Percentiles rank a stretch among this genome's conserved stretches.
phyloP scores from a whole-genome alignment of 2,329 filamentous ascomycete species.

The Fusarium sp. region DNA sequence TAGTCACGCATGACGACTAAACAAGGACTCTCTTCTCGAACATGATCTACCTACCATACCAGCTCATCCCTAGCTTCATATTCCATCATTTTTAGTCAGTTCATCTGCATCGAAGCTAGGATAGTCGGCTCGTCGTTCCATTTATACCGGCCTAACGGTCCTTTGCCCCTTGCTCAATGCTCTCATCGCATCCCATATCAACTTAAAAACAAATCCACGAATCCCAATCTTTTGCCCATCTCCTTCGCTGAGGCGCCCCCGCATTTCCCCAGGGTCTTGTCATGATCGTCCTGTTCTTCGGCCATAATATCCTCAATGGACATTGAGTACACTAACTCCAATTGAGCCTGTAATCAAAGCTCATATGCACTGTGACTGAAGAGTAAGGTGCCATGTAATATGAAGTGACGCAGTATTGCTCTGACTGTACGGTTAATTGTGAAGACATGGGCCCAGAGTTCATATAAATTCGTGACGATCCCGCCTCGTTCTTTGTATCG shows the following conservation, averaged over 20 bases:
- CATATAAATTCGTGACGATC: slow-evolving; percentile 28
- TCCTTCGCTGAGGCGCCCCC: slow-evolving; percentile 31
- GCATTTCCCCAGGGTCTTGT: slow-evolving; percentile 37
- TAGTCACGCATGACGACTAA: background rate
- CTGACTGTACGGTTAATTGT: slow-evolving; percentile 37
- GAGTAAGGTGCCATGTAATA: background rate
- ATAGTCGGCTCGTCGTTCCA: slow-evolving; percentile 41
- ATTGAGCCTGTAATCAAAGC: background rate
- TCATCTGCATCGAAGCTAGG: slow-evolving; percentile 33
- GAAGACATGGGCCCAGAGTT: background rate
- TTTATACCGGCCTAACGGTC: slow-evolving; percentile 5
- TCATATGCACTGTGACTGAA: slow-evolving; percentile 4
- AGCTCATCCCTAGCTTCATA: background rate
- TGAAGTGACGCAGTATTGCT: background rate
- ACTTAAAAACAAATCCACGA: slow-evolving; percentile 34
- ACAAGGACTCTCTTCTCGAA: background rate
- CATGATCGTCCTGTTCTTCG: slow-evolving; percentile 24
- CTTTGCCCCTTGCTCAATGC: background rate
- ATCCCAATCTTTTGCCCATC: slow-evolving; percentile 22
- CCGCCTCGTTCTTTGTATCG: background rate
- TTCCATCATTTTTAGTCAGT: background rate
- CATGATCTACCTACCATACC: background rate
- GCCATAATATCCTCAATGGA: background rate
- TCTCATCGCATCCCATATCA: slow-evolving; percentile 9
- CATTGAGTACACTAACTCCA: background rate